Evolutionary conservation across 106 monocot genomes (phyloP), one percentile per base, ranked within the genome.

Genomic region (Platanthera zijinensis): DNA sequence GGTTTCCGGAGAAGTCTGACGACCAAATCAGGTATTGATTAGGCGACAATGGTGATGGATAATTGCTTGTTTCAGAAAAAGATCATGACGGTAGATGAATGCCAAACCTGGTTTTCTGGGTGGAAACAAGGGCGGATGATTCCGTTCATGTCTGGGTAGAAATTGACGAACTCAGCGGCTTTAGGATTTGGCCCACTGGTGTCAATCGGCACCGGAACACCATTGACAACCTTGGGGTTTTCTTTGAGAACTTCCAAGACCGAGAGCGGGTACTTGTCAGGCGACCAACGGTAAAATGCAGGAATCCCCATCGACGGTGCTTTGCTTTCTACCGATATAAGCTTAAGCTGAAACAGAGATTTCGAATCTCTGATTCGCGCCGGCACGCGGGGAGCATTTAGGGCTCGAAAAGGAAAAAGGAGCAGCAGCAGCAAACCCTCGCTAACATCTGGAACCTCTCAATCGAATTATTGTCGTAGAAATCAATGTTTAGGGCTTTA

Each of bases 61-160:
- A 17, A 61, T 17, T 5, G 61, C 13, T 52, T 52, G 52, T 52
- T 52, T 52, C 9, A 52, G 32, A 32, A 17, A 19, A 61, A n/a
- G 3, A n/a, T 61, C 15, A 61, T 18, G 12, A 61, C 19, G 19
- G n/a, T 2, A 61, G 61, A 0, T 5, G 19, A 2, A 10, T 8
- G 67, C 67, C 32, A 67, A 67, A 88, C 88, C 82, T 74, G 80
- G 47, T 85, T 82, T 32, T 89, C 89, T 17, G 89, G 89, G 57
- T 89, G 88, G 84, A 88, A 88, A 68, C 88, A 88, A 14, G 88
- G 88, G 52, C 85, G 85, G 49, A 89, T 83, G 73, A 89, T 89
- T 18, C 85, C 83, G 52, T 89, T 89, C 89, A 89, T 89, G 76
- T 85, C 85, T 69, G 85, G 85, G 50, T 89, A 89, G 22, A 89